Evolutionary conservation across 345 rosid genomes (phyloP).

Genomic region (Fremontodendron californicum): DNA sequence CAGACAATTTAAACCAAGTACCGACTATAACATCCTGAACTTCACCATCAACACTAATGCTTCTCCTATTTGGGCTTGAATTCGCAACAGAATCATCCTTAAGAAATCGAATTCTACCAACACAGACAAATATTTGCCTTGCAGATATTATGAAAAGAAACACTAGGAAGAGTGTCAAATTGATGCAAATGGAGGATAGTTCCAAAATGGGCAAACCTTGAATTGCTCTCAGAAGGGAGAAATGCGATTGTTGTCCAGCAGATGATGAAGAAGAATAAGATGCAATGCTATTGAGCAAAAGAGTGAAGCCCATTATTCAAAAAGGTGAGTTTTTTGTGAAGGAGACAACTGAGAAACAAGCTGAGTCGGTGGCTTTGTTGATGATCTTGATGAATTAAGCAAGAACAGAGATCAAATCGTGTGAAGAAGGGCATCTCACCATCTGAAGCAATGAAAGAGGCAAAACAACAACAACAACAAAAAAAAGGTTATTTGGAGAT

Average conservation of each 20-base stretch:
- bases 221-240: constrained; percentile 28
- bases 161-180: constrained; percentile 58
- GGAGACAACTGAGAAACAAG: constrained; percentile 24
- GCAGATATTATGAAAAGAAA: constrained; percentile 65
- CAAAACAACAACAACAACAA: constrained; percentile 22
- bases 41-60: constrained; percentile 45
- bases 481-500: constrained; percentile 23
- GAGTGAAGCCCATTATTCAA: constrained; percentile 34
- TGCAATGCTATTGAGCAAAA: constrained; percentile 31
- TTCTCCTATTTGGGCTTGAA: constrained; percentile 44
- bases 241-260: constrained; percentile 21
- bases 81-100: constrained; percentile 60
- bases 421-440: constrained; percentile 59
- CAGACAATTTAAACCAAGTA: constrained; percentile 53
- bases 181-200: constrained; percentile 63
- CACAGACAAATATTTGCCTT: constrained; percentile 58
- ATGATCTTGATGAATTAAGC: constrained; percentile 23
- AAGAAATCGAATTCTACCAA: constrained; percentile 48
- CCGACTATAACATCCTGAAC: constrained; percentile 44
- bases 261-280: constrained; percentile 18
- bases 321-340: constrained; percentile 19
- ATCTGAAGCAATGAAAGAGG: constrained; percentile 31
- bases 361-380: constrained; percentile 31
- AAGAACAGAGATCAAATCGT: constrained; percentile 32
- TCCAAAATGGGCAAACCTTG: constrained; percentile 55